A percentile compares a stretch with the other conserved stretches of the same genome.
phyloP scores from a whole-genome alignment of 768 basidiomycete species.

The Tephrocybe sp. region DNA sequence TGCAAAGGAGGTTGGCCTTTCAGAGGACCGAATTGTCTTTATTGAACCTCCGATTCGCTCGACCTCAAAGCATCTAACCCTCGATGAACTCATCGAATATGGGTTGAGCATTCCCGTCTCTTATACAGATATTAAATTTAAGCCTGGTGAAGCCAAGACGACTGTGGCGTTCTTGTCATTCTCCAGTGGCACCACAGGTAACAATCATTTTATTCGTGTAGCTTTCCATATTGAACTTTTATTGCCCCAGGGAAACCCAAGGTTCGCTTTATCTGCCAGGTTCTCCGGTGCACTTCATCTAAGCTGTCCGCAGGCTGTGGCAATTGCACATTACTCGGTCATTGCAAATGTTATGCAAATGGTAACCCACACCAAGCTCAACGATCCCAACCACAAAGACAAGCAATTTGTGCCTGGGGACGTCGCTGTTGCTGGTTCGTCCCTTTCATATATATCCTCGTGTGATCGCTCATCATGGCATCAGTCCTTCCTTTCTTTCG shows the following conservation, averaged over 20 bases:
- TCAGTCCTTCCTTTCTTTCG: conserved; percentile 63
- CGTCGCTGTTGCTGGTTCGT: conserved; percentile 54
- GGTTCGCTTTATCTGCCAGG: conserved; percentile 18
- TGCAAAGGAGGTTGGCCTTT: conserved; percentile 37
- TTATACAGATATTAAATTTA: conserved; percentile 48
- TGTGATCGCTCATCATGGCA: background rate
- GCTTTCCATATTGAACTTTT: background rate
- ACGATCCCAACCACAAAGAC: conserved; percentile 38
- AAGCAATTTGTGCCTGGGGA: conserved; percentile 54
- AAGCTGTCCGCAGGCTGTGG: conserved; percentile 49
- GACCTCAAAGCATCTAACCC: conserved; percentile 22
- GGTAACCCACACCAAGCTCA: conserved; percentile 47
- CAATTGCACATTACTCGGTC: conserved; percentile 63
- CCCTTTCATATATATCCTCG: background rate
- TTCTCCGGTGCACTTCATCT: background rate
- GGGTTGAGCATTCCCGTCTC: conserved; percentile 32
- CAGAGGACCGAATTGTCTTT: conserved; percentile 42
- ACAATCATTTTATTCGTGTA: conserved; percentile 7
- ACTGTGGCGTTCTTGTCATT: conserved; percentile 69
- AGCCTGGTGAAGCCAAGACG: conserved; percentile 57
- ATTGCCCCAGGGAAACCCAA: conserved; percentile 36
- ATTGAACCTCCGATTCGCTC: conserved; percentile 25
- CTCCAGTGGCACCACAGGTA: conserved; percentile 76
- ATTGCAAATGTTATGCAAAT: conserved; percentile 67
- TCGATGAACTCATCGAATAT: conserved; percentile 50